Evolutionary conservation across 2,329 filamentous ascomycete species (phyloP).

Genomic region (Westerdykella sp.): DNA sequence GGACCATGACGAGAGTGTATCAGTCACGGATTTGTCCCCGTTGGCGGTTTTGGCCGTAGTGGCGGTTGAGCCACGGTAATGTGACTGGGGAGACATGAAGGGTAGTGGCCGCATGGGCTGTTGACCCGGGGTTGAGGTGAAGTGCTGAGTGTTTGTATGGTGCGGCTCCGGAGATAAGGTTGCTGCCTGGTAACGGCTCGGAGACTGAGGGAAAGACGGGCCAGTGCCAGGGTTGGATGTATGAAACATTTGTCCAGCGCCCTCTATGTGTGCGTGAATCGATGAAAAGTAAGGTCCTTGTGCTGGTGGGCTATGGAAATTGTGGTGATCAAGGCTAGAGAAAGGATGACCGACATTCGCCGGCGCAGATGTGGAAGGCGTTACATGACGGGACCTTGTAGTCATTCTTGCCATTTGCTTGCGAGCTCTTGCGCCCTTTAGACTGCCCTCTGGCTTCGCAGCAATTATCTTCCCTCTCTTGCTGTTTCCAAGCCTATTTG

Average conservation of each 20-base stretch:
- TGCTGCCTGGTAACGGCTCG: background rate
- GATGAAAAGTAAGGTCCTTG: background rate
- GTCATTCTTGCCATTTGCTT: slow-evolving; percentile 2
- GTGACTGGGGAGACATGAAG: slow-evolving; percentile 4
- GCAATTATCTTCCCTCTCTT: slow-evolving; percentile 25
- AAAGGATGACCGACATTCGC: background rate
- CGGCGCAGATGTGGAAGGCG: background rate
- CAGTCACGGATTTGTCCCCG: background rate
- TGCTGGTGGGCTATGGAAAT: slow-evolving; percentile 3
- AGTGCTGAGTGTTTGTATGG: slow-evolving; percentile 3
- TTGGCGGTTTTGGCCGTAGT: background rate
- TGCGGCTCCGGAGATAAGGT: slow-evolving; percentile 1
- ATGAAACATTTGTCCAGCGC: background rate
- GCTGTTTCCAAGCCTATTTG: slow-evolving; percentile 31
- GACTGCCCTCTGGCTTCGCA: background rate
- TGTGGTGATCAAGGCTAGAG: background rate
- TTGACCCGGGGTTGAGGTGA: slow-evolving; percentile 4
- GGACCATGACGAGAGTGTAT: background rate
- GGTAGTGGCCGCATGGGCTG: slow-evolving; percentile 1
- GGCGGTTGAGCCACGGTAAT: background rate
- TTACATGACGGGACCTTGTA: background rate
- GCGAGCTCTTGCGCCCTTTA: slow-evolving; percentile 7
- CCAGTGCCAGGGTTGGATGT: background rate
- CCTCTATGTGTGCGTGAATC: background rate
- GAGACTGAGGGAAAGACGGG: background rate